Conservation (phyloP, 2,329 filamentous ascomycete genomes). For the Thelonectria olida region DNA sequence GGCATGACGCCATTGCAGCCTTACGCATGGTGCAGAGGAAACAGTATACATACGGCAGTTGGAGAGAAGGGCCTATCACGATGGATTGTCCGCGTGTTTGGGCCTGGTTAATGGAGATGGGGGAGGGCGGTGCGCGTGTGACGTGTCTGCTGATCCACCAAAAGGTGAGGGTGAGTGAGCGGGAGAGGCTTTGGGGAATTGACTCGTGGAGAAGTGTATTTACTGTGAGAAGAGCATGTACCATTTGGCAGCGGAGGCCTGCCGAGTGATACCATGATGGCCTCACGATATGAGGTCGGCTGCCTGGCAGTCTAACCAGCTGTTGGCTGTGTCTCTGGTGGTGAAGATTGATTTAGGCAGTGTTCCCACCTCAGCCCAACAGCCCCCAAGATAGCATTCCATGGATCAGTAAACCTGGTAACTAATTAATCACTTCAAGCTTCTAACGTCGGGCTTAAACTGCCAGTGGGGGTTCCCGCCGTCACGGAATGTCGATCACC, state of each 20-base stretch:
- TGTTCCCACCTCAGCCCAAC: too few species aligned
- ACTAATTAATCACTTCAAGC: too few species aligned
- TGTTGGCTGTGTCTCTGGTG: too few species aligned
- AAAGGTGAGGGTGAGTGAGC: background rate
- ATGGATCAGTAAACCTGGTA: too few species aligned
- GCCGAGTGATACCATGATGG: background rate
- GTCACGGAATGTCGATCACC: too few species aligned
- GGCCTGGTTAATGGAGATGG: constrained; percentile 1
- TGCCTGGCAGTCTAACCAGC: background rate
- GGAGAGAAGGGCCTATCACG: constrained; percentile 26
- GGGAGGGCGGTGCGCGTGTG: constrained; percentile 23
- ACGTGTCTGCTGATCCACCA: constrained; percentile 42
- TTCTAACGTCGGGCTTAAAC: too few species aligned
- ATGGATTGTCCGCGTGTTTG: constrained; percentile 13
- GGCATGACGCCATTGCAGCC: constrained; percentile 37
- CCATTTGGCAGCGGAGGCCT: background rate
- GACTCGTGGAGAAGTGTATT: background rate
- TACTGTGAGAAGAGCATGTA: background rate
- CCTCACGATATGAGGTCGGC: background rate
- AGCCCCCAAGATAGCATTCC: too few species aligned
- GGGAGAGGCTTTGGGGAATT: background rate
- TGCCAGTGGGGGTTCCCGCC: too few species aligned
- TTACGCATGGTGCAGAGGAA: constrained; percentile 16
- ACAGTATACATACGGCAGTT: constrained; percentile 13
- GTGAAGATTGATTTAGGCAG: too few species aligned